phyloP scores from a whole-genome alignment of 257 asterid genomes.

The Solanum appendiculatum region DNA sequence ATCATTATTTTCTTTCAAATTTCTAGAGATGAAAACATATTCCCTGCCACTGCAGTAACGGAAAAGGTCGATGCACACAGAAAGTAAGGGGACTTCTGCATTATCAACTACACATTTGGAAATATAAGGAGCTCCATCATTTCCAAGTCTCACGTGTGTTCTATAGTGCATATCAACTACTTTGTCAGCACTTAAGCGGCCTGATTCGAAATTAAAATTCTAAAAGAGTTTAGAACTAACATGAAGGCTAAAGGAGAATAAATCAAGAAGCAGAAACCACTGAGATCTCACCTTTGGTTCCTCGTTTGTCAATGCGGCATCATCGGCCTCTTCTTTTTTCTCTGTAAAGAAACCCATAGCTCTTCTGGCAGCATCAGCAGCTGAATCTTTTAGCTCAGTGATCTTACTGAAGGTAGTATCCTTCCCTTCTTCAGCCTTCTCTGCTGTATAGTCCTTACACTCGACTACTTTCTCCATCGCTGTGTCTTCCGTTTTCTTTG shows the following conservation, averaged over 20 bases:
- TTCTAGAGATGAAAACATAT: no score
- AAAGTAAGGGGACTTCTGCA: no score
- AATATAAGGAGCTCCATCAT: no score
- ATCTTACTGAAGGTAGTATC: no score
- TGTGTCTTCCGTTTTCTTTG: neutral
- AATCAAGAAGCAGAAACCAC: neutral
- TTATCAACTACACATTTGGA: no score
- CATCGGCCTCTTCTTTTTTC: neutral
- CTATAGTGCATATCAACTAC: neutral
- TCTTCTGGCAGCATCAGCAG: no score
- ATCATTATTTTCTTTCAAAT: no score
- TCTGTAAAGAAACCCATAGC: no score
- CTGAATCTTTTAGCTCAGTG: no score
- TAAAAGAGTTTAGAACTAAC: neutral
- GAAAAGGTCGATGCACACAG: no score
- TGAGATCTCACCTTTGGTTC: neutral
- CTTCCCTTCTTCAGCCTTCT: constrained; percentile 15
- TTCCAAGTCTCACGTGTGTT: neutral
- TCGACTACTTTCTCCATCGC: constrained; percentile 16
- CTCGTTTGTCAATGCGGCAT: neutral
- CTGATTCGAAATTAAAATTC: neutral
- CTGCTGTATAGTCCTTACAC: constrained; percentile 23
- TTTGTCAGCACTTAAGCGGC: neutral
- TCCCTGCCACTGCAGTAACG: no score
- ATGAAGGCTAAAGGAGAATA: neutral